Conservation (phyloP, 2,329 filamentous ascomycete genomes). For the Exophiala viscosa region DNA sequence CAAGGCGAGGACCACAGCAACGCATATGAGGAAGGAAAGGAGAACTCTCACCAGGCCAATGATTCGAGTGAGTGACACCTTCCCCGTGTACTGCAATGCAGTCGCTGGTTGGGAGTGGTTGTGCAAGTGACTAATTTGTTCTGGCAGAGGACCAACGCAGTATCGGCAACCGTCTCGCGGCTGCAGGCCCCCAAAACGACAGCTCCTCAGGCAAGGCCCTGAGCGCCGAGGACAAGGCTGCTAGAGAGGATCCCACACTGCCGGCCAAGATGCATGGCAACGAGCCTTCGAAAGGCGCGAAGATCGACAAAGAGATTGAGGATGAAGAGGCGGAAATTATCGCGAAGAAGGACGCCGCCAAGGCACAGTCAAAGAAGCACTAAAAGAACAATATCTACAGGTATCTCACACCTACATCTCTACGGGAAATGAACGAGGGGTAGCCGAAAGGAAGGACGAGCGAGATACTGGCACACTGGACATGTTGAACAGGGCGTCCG, state of each 20-base stretch:
- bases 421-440: no score
- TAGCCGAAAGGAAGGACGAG: no score
- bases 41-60: slow-evolving; percentile 62
- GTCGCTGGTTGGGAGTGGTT: neutral
- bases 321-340: slow-evolving; percentile 44
- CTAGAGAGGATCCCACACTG: slow-evolving; percentile 39
- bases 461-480: no score
- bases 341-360: slow-evolving; percentile 39
- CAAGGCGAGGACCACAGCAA: slow-evolving; percentile 45
- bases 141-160: slow-evolving; percentile 41
- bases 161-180: slow-evolving; percentile 43
- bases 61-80: slow-evolving; percentile 61
- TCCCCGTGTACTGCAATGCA: neutral
- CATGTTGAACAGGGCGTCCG: no score
- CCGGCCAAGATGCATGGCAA: slow-evolving; percentile 45
- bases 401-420: no score
- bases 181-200: slow-evolving; percentile 28
- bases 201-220: slow-evolving; percentile 13
- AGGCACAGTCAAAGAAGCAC: slow-evolving; percentile 10
- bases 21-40: slow-evolving; percentile 68
- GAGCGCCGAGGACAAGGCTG: slow-evolving; percentile 30
- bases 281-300: slow-evolving; percentile 44
- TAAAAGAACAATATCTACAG: neutral
- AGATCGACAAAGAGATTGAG: slow-evolving; percentile 45
- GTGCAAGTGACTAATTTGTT: neutral